Percentiles rank a stretch among this genome's conserved stretches.
Conservation (phyloP, 345 rosid genomes). For the Salix udensis region DNA sequence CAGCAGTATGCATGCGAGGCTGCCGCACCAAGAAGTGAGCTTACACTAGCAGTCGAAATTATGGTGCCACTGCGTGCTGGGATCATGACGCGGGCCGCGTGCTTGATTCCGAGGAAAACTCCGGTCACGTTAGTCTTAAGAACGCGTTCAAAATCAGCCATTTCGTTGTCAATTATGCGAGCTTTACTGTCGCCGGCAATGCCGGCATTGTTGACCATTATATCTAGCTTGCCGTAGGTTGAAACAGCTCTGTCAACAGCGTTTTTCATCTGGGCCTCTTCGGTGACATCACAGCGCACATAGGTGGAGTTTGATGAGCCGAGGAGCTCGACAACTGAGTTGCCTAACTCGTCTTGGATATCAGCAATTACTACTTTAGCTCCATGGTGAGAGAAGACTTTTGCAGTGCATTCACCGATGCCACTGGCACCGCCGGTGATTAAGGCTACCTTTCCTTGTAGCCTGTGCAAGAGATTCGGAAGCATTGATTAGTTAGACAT, state of each 20-base stretch:
- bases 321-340: neutral
- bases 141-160: slow-evolving; percentile 22
- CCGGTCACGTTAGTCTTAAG: slow-evolving; percentile 21
- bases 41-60: slow-evolving; percentile 15
- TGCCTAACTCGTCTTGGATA: slow-evolving; percentile 25
- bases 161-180: slow-evolving; percentile 22
- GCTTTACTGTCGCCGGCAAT: slow-evolving; percentile 14
- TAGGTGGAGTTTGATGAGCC: slow-evolving; percentile 21
- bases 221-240: slow-evolving; percentile 20
- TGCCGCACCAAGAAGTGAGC: slow-evolving; percentile 11
- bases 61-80: slow-evolving; percentile 14
- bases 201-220: slow-evolving; percentile 32
- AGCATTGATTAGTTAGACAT: no score
- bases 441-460: slow-evolving; percentile 25
- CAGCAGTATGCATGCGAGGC: slow-evolving; percentile 40
- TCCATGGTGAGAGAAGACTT: slow-evolving; percentile 23
- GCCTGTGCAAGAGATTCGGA: slow-evolving; percentile 1
- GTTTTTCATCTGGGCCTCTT: slow-evolving; percentile 18
- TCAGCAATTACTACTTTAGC: slow-evolving; percentile 29
- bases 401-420: slow-evolving; percentile 21
- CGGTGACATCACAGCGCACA: slow-evolving; percentile 25
- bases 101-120: slow-evolving; percentile 32
- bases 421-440: slow-evolving; percentile 31
- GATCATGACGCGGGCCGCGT: slow-evolving; percentile 41
- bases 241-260: slow-evolving; percentile 15